Evolutionary conservation across 192 early-diverging fungal species (phyloP), one percentile per base, ranked within the genome.

Genomic region (Entomortierella lignicola): DNA sequence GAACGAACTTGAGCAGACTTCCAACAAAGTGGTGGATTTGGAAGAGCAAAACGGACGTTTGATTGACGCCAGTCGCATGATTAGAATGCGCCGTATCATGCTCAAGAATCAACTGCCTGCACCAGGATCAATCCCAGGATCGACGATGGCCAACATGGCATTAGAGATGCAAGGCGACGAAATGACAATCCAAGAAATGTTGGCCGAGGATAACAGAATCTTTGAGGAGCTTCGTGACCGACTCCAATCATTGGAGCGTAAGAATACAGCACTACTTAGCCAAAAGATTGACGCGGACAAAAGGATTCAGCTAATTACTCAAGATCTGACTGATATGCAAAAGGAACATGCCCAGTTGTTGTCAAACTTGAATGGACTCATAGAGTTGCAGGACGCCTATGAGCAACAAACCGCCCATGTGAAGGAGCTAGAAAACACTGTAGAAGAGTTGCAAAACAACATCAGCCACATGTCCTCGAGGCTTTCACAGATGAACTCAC

Each of bases 101-200:
- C 75, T 79, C 60, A 61, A 79, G 52, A 79, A 79, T 15, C 67
- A 79, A 27, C 21, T 79, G 39, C 75, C 75, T 25, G 68, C 75
- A 15, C 75, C 75, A 60, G 75, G 75, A 37, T 79, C 75, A 11
- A 79, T 79, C 34, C 75, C 75, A 29, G 75, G 75, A 11, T 70
- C 75, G 7, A 79, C 75, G 20, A 79, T 79, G 75, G 75, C 66
- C 25, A 52, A 48, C 29, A 65, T 79, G 29, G 75, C 75, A 21
- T 37, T 66, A 32, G 75, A 79, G 56, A 79, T 79, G 75, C 55
- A 66, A 42, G 75, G 67, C 21, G 75, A 79, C n/a, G 75, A 79
- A 3, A 70, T 66, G 61, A 79, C 75, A 23, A 69, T 79, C 50
- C 75, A 79, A 55, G 75, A 79, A 32, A 79, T 79, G 75, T 34